phyloP scores from a whole-genome alignment of 2,329 filamentous ascomycete genomes.

The Monilinia polystroma region DNA sequence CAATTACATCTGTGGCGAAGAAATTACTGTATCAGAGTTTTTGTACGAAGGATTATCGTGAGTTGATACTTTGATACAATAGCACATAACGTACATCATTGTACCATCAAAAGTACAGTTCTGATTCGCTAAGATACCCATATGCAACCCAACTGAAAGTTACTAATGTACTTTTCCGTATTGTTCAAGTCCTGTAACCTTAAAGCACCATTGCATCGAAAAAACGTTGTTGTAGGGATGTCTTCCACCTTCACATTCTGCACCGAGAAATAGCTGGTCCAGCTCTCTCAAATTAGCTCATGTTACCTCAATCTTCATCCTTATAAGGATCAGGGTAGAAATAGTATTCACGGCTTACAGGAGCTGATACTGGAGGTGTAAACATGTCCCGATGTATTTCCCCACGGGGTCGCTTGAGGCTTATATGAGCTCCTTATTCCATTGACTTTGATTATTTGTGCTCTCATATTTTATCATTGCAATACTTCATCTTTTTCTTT shows the following conservation, averaged over 20 bases:
- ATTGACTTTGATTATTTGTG: background rate
- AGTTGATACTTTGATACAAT: background rate
- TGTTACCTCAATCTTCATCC: background rate
- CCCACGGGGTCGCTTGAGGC: constrained; percentile 3
- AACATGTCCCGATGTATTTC: background rate
- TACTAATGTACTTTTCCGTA: background rate
- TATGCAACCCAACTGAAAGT: background rate
- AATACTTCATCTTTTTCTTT: background rate
- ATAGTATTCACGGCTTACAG: background rate
- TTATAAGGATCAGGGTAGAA: background rate
- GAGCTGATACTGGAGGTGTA: background rate
- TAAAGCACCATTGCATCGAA: background rate
- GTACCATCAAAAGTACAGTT: background rate
- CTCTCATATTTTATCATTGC: background rate
- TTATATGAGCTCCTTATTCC: background rate
- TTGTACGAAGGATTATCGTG: background rate
- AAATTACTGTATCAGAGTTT: background rate
- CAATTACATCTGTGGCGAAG: background rate
- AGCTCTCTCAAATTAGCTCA: background rate
- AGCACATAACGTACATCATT: background rate
- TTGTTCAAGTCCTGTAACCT: background rate
- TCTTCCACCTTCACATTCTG: background rate
- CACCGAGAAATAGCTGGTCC: background rate
- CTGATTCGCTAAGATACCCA: background rate
- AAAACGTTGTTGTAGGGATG: constrained; percentile 9